Conservation (phyloP, 129 eudicot genomes). For the Rutidosis leptorrhynchoides region DNA sequence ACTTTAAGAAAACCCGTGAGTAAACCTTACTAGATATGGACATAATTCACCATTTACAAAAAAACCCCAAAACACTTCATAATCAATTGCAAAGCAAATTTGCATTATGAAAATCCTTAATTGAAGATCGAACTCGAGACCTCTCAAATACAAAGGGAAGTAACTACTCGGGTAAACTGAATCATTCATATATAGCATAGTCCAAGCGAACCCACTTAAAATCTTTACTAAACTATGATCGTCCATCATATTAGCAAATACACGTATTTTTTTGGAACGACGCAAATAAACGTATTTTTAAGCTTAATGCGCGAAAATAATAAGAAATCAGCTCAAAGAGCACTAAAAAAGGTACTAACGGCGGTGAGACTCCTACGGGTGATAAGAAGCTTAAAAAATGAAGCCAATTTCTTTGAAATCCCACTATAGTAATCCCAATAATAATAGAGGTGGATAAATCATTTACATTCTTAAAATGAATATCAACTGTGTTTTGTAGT, state of each 20-base stretch:
- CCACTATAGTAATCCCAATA: not conserved
- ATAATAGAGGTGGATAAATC: not conserved
- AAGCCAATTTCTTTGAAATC: not conserved
- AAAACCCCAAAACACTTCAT: too few relatives aligned
- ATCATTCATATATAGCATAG: too few relatives aligned
- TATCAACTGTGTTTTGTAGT: not conserved
- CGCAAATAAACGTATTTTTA: conserved; percentile 15
- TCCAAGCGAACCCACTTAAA: too few relatives aligned
- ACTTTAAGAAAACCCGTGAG: too few relatives aligned
- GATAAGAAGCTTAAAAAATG: conserved; percentile 1
- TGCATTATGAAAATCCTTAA: too few relatives aligned
- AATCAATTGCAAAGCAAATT: too few relatives aligned
- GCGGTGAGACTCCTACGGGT: conserved; percentile 4
- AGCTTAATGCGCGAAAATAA: conserved; percentile 14
- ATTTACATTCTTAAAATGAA: not conserved
- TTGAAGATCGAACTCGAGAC: too few relatives aligned
- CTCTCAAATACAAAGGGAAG: too few relatives aligned
- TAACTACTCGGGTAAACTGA: too few relatives aligned
- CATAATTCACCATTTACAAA: too few relatives aligned
- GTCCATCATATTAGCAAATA: conserved; percentile 6
- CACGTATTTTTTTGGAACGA: too few relatives aligned
- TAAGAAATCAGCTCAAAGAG: conserved; percentile 16
- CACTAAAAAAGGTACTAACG: not conserved
- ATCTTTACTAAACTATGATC: not conserved
- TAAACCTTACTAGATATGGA: too few relatives aligned